Conservation (phyloP, 2,329 filamentous ascomycete species). For the Orbilia oligospora region DNA sequence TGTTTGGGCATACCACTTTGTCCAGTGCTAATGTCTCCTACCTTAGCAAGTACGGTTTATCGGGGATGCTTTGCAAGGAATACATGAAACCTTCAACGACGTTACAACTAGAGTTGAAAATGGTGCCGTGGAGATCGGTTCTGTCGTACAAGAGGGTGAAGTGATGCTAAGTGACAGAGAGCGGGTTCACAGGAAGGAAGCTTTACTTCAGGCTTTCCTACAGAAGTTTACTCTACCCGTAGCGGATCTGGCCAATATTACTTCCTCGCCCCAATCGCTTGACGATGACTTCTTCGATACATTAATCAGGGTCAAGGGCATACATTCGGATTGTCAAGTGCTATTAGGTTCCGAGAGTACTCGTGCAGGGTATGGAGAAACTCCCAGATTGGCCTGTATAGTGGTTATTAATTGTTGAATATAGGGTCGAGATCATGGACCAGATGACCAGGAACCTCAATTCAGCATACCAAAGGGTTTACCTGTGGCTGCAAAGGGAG, state of each 20-base stretch:
- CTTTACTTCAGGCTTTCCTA: slow-evolving; percentile 81
- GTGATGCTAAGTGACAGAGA: slow-evolving; percentile 78
- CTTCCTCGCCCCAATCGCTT: slow-evolving; percentile 83
- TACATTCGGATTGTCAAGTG: slow-evolving; percentile 89
- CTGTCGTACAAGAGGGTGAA: slow-evolving; percentile 44
- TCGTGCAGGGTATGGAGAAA: slow-evolving; percentile 67
- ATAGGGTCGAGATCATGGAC: slow-evolving; percentile 92
- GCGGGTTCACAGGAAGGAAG: slow-evolving; percentile 83
- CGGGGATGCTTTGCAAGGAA: slow-evolving; percentile 36
- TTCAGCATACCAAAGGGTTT: slow-evolving; percentile 92
- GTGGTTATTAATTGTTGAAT: slow-evolving; percentile 58
- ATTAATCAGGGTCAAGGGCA: slow-evolving; percentile 84
- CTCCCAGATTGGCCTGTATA: neutral
- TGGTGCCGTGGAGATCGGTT: slow-evolving; percentile 25
- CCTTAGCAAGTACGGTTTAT: slow-evolving; percentile 44
- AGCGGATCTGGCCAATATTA: slow-evolving; percentile 81
- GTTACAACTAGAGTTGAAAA: slow-evolving; percentile 35
- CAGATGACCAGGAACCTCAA: slow-evolving; percentile 89
- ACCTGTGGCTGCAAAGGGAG: slow-evolving; percentile 93
- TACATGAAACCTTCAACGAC: slow-evolving; percentile 42
- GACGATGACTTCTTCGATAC: slow-evolving; percentile 86
- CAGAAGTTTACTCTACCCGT: slow-evolving; percentile 88
- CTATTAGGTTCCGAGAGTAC: slow-evolving; percentile 92
- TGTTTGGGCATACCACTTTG: neutral
- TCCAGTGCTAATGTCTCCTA: slow-evolving; percentile 4